These are phyloP conservation scores for Physcomitrium patens DNA, from an alignment of 225 moss, liverwort and hornwort species.

Conservation along the genomic window DNA sequence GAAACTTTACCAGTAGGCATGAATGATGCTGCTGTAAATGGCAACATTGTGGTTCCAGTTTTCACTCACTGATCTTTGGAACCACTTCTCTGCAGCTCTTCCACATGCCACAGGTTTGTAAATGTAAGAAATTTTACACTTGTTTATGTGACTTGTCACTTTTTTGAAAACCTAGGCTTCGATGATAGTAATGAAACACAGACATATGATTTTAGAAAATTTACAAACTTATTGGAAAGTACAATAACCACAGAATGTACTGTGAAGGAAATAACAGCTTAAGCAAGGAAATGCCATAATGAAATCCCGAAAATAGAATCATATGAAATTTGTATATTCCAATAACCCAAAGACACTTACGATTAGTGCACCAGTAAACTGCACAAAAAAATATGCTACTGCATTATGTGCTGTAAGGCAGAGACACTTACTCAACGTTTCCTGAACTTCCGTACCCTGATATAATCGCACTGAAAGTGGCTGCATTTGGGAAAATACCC, in stretches of 20 bases:
- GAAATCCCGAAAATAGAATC: too few relatives aligned
- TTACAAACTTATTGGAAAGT: too few relatives aligned
- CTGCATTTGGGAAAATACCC: slow-evolving; percentile 63
- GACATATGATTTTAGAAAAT: too few relatives aligned
- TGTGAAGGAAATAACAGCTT: too few relatives aligned
- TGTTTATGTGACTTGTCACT: slow-evolving; percentile 2
- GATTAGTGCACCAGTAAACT: neutral
- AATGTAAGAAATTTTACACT: slow-evolving; percentile 36
- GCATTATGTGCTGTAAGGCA: slow-evolving; percentile 13
- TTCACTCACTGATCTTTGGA: slow-evolving; percentile 60
- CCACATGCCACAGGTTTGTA: slow-evolving; percentile 51
- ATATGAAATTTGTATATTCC: too few relatives aligned
- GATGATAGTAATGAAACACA: neutral
- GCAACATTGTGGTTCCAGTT: slow-evolving; percentile 53
- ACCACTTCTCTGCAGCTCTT: slow-evolving; percentile 89
- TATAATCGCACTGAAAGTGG: slow-evolving; percentile 78
- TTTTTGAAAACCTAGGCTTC: neutral
- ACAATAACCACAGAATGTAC: too few relatives aligned
- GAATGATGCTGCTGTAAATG: slow-evolving; percentile 73
- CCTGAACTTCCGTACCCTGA: slow-evolving; percentile 69
- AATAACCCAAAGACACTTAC: neutral
- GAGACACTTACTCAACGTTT: slow-evolving; percentile 60
- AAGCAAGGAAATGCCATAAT: too few relatives aligned
- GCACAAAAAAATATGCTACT: neutral
- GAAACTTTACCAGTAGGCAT: slow-evolving; percentile 64